Percentiles rank a stretch among this genome's conserved stretches.
Conservation (phyloP, 371 early-diverging fungal genomes). For the Apophysomyces ossiformis region DNA sequence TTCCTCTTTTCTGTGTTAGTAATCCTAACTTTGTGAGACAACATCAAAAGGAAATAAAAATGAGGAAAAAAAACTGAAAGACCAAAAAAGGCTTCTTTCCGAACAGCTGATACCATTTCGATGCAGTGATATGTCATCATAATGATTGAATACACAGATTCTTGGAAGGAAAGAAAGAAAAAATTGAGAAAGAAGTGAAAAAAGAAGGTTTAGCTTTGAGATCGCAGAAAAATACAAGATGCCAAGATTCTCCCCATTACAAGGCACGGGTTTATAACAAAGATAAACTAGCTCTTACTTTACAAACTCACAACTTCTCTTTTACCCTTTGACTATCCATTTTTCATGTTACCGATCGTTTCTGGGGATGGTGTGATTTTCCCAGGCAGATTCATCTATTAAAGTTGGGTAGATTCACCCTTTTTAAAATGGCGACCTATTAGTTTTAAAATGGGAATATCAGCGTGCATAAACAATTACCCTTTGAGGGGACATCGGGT, state of each 20-base stretch:
- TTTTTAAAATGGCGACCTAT: too few relatives aligned
- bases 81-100: slow-evolving; percentile 1
- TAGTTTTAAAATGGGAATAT: background rate
- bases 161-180: background rate
- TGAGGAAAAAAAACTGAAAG: background rate
- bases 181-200: too few relatives aligned
- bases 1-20: too few relatives aligned
- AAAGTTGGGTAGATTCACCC: background rate
- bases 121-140: background rate
- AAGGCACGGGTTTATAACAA: background rate
- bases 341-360: too few relatives aligned
- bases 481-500: background rate
- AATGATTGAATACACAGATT: background rate
- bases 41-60: background rate
- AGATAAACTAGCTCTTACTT: background rate
- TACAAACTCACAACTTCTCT: background rate
- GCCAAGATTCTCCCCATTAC: background rate
- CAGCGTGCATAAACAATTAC: background rate
- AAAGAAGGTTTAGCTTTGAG: too few relatives aligned
- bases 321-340: background rate
- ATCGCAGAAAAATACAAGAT: background rate
- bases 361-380: background rate
- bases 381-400: background rate
- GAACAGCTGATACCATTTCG: background rate
- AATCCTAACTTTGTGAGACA: too few relatives aligned